Evolutionary conservation across 768 basidiomycete genomes (phyloP), one percentile per base, ranked within the genome.

Genomic region (Psilocybe cyanescens): DNA sequence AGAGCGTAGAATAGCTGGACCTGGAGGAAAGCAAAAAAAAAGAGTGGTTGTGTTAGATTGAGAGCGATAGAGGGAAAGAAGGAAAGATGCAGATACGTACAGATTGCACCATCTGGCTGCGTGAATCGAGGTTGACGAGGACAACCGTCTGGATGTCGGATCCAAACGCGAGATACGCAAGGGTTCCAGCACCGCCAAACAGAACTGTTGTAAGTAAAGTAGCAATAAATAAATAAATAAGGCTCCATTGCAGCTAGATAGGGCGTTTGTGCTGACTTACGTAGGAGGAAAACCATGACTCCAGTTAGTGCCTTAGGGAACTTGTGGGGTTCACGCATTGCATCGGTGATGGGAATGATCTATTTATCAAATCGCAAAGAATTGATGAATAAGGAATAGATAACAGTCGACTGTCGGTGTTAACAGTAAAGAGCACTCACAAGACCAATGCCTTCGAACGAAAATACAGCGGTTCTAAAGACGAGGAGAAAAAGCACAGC

Each of bases 381-480:
- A 17, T 50, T 30, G 16, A 50, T 6, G 16, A 11, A 50, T 12
- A 12, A n/a, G 6, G 2, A 28, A 11, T 28, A 4, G 9, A 35
- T 17, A 58, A 16, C 59, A 37, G 37, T 55, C 47, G 50, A 46
- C 24, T 24, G 24, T 24, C 24, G 2, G 24, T 24, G 24, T 24
- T 24, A 24, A 24, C 24, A 19, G 53, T 45, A 9, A 49, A 50
- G 33, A 46, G 17, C 24, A 55, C 86, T 66, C 66, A 91, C 90
- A 75, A 99, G 79, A 51, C 97, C 97, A 66, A 99, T 94, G 8
- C 97, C 97, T 75, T 99, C 97, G 68, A 99, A 99, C 1, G 97
- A 94, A 75, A 99, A 99, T 31, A 98, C 97, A 3, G 97, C 97
- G 24, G 97, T 98, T 44, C 41, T 44, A 44, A 24, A 2, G 4